These are phyloP conservation scores for Trametes pubescens DNA, from an alignment of 1,284 basidiomycete species.

Conservation along the genomic window DNA sequence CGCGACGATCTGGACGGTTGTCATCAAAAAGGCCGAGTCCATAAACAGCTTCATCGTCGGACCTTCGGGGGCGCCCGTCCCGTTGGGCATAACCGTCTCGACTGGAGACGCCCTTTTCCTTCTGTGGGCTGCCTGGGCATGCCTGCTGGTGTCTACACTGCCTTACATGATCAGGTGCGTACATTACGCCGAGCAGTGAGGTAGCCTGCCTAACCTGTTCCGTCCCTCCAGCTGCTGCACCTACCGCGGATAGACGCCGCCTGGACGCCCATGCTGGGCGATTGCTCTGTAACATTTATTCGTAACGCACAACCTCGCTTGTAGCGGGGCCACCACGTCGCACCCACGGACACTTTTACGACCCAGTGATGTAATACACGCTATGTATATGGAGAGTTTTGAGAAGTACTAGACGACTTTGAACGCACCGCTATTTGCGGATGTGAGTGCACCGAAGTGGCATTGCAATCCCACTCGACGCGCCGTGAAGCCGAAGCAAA, in stretches of 20 bases:
- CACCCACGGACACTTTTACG: slow-evolving; percentile 24
- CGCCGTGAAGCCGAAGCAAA: too few relatives aligned
- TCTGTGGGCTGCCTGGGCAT: slow-evolving; percentile 75
- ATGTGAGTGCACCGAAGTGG: not conserved
- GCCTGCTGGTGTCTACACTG: slow-evolving; percentile 65
- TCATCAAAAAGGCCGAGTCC: slow-evolving; percentile 67
- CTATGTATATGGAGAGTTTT: slow-evolving; percentile 21
- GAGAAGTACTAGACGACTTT: slow-evolving; percentile 16
- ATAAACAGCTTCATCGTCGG: slow-evolving; percentile 63
- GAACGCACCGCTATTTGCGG: not conserved
- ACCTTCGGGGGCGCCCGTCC: slow-evolving; percentile 45
- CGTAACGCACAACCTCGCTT: slow-evolving; percentile 18
- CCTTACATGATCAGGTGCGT: slow-evolving; percentile 75
- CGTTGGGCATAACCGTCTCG: slow-evolving; percentile 67
- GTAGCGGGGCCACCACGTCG: slow-evolving; percentile 11
- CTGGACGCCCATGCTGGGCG: slow-evolving; percentile 27
- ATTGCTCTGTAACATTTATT: slow-evolving; percentile 19
- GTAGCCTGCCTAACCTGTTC: slow-evolving; percentile 7
- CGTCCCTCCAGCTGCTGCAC: slow-evolving; percentile 63
- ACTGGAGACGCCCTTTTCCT: slow-evolving; percentile 70
- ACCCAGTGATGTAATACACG: slow-evolving; percentile 29
- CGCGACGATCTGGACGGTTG: slow-evolving; percentile 78
- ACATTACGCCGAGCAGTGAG: too few relatives aligned
- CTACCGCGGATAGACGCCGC: slow-evolving; percentile 62
- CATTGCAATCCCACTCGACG: too few relatives aligned